Conservation (phyloP, 1,284 basidiomycete genomes). For the Malassezia sp. region DNA sequence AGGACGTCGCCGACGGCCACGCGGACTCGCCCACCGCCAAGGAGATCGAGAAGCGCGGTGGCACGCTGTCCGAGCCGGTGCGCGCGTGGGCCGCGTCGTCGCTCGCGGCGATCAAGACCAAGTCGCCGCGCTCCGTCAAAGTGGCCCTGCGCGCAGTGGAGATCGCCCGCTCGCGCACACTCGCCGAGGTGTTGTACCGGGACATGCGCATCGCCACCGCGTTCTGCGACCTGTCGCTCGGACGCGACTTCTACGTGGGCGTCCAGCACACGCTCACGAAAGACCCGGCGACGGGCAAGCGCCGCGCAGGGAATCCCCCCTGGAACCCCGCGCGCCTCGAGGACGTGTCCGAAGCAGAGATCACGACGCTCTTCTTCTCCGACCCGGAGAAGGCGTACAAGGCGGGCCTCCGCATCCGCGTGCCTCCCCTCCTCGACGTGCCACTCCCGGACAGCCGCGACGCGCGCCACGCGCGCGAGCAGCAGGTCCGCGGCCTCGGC, state of each 20-base stretch:
- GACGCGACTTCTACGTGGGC: conserved; percentile 46
- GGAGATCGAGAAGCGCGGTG: conserved; percentile 20
- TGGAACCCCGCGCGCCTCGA: conserved; percentile 33
- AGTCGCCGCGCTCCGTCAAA: conserved; percentile 39
- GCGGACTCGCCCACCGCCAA: conserved; percentile 20
- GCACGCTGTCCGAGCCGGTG: conserved; percentile 18
- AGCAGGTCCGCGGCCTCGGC: conserved; percentile 25
- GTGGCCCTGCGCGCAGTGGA: conserved; percentile 32
- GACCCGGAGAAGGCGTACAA: conserved; percentile 20
- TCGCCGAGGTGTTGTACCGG: conserved; percentile 32
- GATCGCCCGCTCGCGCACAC: conserved; percentile 24
- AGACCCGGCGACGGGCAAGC: conserved; percentile 39
- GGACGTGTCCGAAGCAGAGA: conserved; percentile 24
- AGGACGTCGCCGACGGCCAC: conserved; percentile 19
- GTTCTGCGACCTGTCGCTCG: conserved; percentile 42
- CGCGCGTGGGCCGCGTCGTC: conserved; percentile 29
- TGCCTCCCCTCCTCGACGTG: conserved; percentile 21
- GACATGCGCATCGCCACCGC: conserved; percentile 43
- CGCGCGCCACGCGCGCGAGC: conserved; percentile 21
- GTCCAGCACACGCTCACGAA: conserved; percentile 34
- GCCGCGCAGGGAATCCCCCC: conserved; percentile 24
- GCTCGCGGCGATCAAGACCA: conserved; percentile 26
- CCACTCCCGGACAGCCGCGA: conserved; percentile 16
- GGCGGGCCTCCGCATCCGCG: conserved; percentile 24
- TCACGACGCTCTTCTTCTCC: conserved; percentile 32